Evolutionary conservation across 1,284 basidiomycete genomes (phyloP), one percentile per base, ranked within the genome.

Genomic region (Fomitopsis schrenkii): DNA sequence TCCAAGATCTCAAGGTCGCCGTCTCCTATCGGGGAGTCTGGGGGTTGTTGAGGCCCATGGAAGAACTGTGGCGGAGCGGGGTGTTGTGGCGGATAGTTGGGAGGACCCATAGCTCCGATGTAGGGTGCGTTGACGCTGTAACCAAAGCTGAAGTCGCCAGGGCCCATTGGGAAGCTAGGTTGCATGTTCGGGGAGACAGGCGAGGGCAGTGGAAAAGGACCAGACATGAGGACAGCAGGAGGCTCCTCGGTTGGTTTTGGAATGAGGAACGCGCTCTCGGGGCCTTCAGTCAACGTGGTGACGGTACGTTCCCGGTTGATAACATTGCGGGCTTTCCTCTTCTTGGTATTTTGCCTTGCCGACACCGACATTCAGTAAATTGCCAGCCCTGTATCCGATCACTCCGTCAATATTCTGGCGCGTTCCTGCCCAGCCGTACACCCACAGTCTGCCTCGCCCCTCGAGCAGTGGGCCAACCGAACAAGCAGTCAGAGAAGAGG

Each of bases 1-100:
- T 91, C 84, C 62, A 91, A 79, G 52, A 84, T 80, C 70, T 89
- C 86, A 63, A 91, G 79, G 74, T 91, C 89, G 68, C 77, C 82
- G 67, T 83, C 76, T 14, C 72, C 75, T 45, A 69, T 63, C 2
- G 70, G 67, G 8, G 67, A 62, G 22, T 59, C 44, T 8, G 62
- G 63, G 53, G 55, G 35, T 61, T 48, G 57, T 50, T 50, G 52
- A 33, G 28, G 52, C 17, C 35, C 35, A 26, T 62, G 65, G 59
- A 62, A 67, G 61, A 62, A 71, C 36, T 71, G 71, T 41, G 67
- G 69, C 14, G 70, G 65, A 28, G 48, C 30, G 17, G 67, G 68
- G 15, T 69, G 71, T 56, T 68, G 68, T n/a, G 67, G 63, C 41
- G 61, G 66, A 46, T 63, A 68, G 53, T 59, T 59, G 5, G 63